These are phyloP conservation scores for Eleusine coracana DNA, from an alignment of 176 grass and related monocot genomes.

Conservation along the genomic window DNA sequence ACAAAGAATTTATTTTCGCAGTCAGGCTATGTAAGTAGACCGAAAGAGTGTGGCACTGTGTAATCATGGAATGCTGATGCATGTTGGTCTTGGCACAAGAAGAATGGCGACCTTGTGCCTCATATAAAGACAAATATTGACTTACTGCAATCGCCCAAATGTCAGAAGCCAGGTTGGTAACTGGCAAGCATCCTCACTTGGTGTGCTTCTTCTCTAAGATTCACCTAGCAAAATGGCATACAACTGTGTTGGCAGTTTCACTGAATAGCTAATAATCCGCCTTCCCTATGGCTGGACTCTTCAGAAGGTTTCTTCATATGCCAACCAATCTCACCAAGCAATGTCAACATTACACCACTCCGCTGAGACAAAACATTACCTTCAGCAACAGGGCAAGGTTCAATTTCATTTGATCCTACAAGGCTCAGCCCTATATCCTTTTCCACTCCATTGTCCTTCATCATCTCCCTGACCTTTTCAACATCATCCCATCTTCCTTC, in stretches of 20 bases:
- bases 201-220: neutral
- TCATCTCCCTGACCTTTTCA: conserved; percentile 59
- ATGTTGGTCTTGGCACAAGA: neutral
- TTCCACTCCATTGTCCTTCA: conserved; percentile 41
- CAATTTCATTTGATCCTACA: neutral
- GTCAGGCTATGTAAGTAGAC: neutral
- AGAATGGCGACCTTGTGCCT: neutral
- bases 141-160: neutral
- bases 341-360: conserved; percentile 32
- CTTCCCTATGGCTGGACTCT: neutral
- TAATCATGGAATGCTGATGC: neutral
- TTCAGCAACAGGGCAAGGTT: neutral
- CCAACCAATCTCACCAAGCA: conserved; percentile 43
- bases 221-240: neutral
- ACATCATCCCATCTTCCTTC: conserved; percentile 69
- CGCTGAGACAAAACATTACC: neutral
- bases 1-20: neutral
- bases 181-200: neutral
- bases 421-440: conserved; percentile 48
- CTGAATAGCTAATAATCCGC: neutral
- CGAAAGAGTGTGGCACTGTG: neutral
- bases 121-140: neutral
- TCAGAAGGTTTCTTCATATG: conserved; percentile 38
- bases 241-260: neutral
- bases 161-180: neutral